Percentiles rank a stretch among this genome's conserved stretches.
These are phyloP conservation scores for Periconia sp. DNA, from an alignment of 2,329 filamentous ascomycete species.

Conservation along the genomic window DNA sequence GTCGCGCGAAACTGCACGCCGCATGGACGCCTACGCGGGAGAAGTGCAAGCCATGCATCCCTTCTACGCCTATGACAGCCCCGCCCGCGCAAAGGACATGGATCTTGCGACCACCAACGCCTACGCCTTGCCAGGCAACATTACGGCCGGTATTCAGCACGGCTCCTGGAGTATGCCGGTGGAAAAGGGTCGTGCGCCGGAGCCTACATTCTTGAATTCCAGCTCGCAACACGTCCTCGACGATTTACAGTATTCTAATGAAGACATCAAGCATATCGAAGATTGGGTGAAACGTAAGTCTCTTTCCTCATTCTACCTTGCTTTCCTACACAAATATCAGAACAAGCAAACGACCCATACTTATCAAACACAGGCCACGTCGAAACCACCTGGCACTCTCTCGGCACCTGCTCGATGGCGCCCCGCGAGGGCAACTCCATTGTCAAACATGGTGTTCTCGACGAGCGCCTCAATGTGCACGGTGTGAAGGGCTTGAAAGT, in stretches of 20 bases:
- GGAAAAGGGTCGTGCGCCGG: slow-evolving; percentile 55
- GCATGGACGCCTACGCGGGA: slow-evolving; percentile 76
- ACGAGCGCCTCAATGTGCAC: slow-evolving; percentile 76
- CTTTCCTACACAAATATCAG: neutral
- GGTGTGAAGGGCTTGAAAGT: slow-evolving; percentile 78
- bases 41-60: slow-evolving; percentile 68
- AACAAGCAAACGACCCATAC: neutral
- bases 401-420: slow-evolving; percentile 75
- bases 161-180: slow-evolving; percentile 69
- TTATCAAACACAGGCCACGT: slow-evolving; percentile 54
- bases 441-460: slow-evolving; percentile 76
- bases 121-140: slow-evolving; percentile 72
- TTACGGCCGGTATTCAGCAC: slow-evolving; percentile 72
- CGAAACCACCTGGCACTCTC: slow-evolving; percentile 73
- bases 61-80: slow-evolving; percentile 70
- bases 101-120: slow-evolving; percentile 74
- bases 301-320: neutral
- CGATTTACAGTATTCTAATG: slow-evolving; percentile 66
- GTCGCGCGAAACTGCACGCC: slow-evolving; percentile 74
- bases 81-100: slow-evolving; percentile 70
- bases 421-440: slow-evolving; percentile 76
- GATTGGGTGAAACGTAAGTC: slow-evolving; percentile 56
- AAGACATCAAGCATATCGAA: slow-evolving; percentile 67
- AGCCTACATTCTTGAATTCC: slow-evolving; percentile 60
- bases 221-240: slow-evolving; percentile 63